Evolutionary conservation across 495 filamentous ascomycete genomes (phyloP).

Genomic region (Terfezia boudieri): DNA sequence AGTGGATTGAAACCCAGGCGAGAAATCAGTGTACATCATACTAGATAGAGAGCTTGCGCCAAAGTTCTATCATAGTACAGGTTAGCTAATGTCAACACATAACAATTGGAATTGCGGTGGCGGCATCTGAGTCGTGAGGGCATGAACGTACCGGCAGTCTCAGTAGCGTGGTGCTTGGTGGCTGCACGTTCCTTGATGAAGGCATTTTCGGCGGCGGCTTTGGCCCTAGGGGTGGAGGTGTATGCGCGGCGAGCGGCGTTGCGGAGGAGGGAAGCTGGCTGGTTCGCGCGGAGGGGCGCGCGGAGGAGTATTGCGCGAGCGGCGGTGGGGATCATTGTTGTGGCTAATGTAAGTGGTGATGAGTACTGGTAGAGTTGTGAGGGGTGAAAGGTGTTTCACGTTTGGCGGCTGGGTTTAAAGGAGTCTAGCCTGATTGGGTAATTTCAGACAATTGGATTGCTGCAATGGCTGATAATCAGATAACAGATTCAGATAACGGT

Average conservation of each 20-base stretch:
- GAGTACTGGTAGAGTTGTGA: not conserved
- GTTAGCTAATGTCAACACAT: conserved; percentile 2
- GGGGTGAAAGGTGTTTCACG: not conserved
- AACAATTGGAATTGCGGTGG: not conserved
- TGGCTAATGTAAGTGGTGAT: not conserved
- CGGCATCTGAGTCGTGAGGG: not conserved
- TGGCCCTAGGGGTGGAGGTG: conserved; percentile 27
- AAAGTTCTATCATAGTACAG: conserved; percentile 40
- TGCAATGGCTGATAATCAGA: too few species aligned
- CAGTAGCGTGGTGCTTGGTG: conserved; percentile 67
- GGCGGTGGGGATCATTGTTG: conserved; percentile 27
- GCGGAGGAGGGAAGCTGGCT: conserved; percentile 33
- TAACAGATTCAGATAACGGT: too few species aligned
- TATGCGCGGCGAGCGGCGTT: conserved; percentile 42
- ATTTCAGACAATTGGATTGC: too few species aligned
- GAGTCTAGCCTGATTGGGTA: too few species aligned
- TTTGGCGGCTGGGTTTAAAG: too few species aligned
- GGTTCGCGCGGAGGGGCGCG: conserved; percentile 26
- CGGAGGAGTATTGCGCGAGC: conserved; percentile 24
- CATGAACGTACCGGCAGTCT: conserved; percentile 43
- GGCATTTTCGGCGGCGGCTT: conserved; percentile 39
- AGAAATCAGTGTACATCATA: conserved; percentile 24
- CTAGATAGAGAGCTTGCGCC: conserved; percentile 87
- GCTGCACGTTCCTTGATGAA: conserved; percentile 70
- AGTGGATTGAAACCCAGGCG: not conserved